Percentiles rank a stretch among this genome's conserved stretches.
These are phyloP conservation scores for Kondoa malvinella DNA, from an alignment of 768 basidiomycete species.

Conservation along the genomic window DNA sequence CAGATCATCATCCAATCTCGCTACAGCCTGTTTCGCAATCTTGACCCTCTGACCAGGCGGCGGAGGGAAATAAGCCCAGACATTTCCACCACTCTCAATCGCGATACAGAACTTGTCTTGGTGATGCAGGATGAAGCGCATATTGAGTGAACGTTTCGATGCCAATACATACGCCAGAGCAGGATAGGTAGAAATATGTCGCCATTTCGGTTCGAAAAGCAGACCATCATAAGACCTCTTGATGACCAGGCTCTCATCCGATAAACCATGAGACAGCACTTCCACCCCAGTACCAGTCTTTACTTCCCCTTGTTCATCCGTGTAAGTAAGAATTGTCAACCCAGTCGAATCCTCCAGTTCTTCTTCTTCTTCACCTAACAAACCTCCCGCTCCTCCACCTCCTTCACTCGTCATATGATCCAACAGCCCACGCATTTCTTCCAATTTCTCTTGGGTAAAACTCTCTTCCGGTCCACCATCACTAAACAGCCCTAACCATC, in stretches of 20 bases:
- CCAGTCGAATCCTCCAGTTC: not conserved
- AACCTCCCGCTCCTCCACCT: not conserved
- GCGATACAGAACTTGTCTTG: not conserved
- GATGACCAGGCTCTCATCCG: not conserved
- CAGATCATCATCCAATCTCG: not conserved
- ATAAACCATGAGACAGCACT: not conserved
- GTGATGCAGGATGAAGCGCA: not conserved
- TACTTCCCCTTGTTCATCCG: not conserved
- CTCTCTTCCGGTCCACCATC: not conserved
- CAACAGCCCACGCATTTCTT: not conserved
- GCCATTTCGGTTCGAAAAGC: not conserved
- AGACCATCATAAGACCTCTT: not conserved
- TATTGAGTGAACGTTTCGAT: not conserved
- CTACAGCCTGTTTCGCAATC: not conserved
- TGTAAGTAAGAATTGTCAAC: not conserved
- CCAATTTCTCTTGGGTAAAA: not conserved
- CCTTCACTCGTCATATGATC: not conserved
- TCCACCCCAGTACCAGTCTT: not conserved
- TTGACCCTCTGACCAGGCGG: not conserved
- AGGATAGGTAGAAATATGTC: not conserved
- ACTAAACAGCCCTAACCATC: not conserved
- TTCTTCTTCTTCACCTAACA: not conserved
- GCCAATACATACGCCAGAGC: conserved; percentile 3
- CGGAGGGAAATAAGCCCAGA: not conserved
- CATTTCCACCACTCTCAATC: not conserved